Percentiles rank a stretch among this genome's conserved stretches.
These are phyloP conservation scores for Globomyces sp. DNA, from an alignment of 371 early-diverging fungal species.

Conservation along the genomic window DNA sequence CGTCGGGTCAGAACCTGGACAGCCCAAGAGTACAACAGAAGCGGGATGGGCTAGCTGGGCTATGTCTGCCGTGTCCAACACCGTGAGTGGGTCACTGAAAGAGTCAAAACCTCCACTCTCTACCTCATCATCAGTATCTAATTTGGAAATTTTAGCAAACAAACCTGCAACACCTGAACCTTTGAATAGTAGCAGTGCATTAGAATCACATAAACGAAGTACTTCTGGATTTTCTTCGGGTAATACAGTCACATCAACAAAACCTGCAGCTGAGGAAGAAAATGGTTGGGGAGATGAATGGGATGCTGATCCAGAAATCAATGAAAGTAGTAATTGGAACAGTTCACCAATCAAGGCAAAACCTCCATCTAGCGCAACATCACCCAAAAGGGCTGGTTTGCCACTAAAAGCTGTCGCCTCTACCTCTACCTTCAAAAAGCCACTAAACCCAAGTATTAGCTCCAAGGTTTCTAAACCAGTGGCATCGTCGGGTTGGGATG, in stretches of 20 bases:
- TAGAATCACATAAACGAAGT: no score
- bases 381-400: no score
- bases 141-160: background rate
- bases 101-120: slow-evolving; percentile 7
- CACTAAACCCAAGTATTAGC: no score
- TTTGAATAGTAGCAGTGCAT: background rate
- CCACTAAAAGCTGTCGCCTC: no score
- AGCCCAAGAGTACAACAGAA: background rate
- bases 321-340: background rate
- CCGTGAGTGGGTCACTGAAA: background rate
- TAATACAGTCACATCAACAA: background rate
- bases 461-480: background rate
- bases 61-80: slow-evolving; percentile 39
- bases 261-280: background rate
- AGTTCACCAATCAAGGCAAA: no score
- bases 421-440: no score
- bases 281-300: slow-evolving; percentile 15
- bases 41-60: slow-evolving; percentile 75
- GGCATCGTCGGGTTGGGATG: background rate
- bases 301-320: background rate
- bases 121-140: background rate
- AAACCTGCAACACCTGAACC: background rate
- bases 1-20: background rate
- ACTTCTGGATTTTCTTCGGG: background rate
- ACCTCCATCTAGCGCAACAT: no score